Evolutionary conservation across 345 rosid genomes (phyloP).

Genomic region (Kandelia obovata): DNA sequence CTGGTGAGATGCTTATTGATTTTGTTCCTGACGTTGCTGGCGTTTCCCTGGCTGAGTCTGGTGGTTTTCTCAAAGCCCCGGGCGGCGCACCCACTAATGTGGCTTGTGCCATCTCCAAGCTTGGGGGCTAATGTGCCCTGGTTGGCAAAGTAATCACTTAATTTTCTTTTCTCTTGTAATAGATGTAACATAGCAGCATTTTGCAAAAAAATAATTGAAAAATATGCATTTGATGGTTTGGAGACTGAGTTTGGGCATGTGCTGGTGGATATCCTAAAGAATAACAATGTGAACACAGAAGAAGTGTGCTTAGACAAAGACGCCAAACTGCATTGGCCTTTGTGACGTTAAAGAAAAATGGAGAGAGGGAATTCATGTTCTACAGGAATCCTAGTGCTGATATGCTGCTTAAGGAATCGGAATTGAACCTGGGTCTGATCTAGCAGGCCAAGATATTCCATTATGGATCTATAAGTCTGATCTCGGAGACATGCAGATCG

Average conservation of each 20-base stretch:
- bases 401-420: constrained; percentile 62
- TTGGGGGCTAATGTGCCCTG: constrained; percentile 59
- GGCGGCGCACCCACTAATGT: constrained; percentile 84
- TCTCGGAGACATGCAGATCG: constrained; percentile 59
- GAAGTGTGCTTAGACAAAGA: constrained; percentile 52
- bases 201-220: too few species aligned
- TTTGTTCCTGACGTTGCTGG: constrained; percentile 69
- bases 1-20: constrained; percentile 79
- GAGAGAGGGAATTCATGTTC: constrained; percentile 75
- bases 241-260: constrained; percentile 72
- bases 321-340: constrained; percentile 69
- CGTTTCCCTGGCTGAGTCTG: constrained; percentile 63
- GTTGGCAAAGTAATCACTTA: constrained; percentile 47
- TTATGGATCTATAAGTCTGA: constrained; percentile 69
- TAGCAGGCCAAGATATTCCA: constrained; percentile 64
- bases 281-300: constrained; percentile 48
- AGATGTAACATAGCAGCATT: neutral
- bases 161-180: neutral
- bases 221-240: constrained; percentile 31
- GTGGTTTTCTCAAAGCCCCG: constrained; percentile 63
- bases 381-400: constrained; percentile 72
- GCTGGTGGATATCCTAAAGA: constrained; percentile 54
- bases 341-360: constrained; percentile 53
- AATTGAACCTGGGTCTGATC: constrained; percentile 47
- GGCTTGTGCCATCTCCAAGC: constrained; percentile 66